A percentile compares a stretch with the other conserved stretches of the same genome.
These are phyloP conservation scores for Rhodomyrtus tomentosa DNA, from an alignment of 345 rosid genomes.

Conservation along the genomic window DNA sequence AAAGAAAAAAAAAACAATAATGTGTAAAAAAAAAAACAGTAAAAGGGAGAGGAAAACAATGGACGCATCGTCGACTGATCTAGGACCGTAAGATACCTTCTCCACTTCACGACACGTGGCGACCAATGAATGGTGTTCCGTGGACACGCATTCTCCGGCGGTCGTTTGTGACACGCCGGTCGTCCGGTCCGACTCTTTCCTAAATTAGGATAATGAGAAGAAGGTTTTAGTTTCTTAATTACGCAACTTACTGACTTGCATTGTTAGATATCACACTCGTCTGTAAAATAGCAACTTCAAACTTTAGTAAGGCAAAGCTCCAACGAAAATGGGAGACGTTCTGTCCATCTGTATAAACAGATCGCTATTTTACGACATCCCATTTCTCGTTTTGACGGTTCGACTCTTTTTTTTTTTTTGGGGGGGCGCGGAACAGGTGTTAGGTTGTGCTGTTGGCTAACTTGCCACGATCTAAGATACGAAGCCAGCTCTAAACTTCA, in stretches of 20 bases:
- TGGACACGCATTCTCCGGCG: neutral
- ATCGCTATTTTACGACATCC: neutral
- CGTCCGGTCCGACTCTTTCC: too few species aligned
- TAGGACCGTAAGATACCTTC: neutral
- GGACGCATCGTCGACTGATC: neutral
- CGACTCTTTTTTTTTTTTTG: neutral
- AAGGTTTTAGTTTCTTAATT: neutral
- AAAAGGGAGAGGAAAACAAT: neutral
- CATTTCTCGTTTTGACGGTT: neutral
- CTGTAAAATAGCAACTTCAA: neutral
- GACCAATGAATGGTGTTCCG: neutral
- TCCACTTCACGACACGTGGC: neutral
- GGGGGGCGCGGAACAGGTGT: too few species aligned
- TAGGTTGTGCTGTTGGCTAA: neutral
- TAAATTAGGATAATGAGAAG: neutral
- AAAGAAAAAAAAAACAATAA: neutral
- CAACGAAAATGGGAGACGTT: neutral
- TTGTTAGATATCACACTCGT: neutral
- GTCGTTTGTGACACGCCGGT: neutral
- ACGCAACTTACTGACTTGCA: neutral
- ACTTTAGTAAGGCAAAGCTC: neutral
- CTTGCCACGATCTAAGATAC: neutral
- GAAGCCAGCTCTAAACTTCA: neutral
- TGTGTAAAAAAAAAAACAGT: rapidly evolving
- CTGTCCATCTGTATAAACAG: neutral